These are phyloP conservation scores for Plasmodium chabaudi DNA, from an alignment of 169 alveolate species.

Conservation along the genomic window DNA sequence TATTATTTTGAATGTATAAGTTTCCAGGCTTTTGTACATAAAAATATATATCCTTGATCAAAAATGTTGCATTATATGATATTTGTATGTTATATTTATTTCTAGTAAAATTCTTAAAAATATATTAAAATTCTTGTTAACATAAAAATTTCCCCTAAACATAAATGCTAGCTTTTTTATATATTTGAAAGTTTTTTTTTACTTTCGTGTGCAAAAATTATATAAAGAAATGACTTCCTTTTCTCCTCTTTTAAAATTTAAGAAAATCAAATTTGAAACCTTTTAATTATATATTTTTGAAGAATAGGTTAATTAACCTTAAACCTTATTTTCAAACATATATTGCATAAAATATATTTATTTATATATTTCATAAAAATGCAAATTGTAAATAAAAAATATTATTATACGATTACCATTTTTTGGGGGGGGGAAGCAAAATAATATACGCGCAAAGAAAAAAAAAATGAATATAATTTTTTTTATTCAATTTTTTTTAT, in stretches of 20 bases:
- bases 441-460: no score
- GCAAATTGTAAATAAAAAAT: no score
- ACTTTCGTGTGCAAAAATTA: not conserved
- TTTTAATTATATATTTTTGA: no score
- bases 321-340: no score
- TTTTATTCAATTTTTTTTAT: no score
- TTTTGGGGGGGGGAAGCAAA: no score
- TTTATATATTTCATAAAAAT: no score
- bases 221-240: not conserved
- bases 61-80: not conserved
- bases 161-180: slow-evolving; percentile 14
- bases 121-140: slow-evolving; percentile 5
- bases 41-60: not conserved
- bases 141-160: slow-evolving; percentile 2
- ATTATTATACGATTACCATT: no score
- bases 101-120: slow-evolving; percentile 24
- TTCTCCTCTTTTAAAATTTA: slow-evolving; percentile 12
- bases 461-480: no score
- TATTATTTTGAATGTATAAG: no score
- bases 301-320: no score
- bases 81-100: not conserved
- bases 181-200: slow-evolving; percentile 4
- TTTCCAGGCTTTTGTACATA: not conserved
- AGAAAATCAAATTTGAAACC: slow-evolving; percentile 12
- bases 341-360: no score